Conservation (phyloP, 2,329 filamentous ascomycete genomes). For the Penicillium sp. region DNA sequence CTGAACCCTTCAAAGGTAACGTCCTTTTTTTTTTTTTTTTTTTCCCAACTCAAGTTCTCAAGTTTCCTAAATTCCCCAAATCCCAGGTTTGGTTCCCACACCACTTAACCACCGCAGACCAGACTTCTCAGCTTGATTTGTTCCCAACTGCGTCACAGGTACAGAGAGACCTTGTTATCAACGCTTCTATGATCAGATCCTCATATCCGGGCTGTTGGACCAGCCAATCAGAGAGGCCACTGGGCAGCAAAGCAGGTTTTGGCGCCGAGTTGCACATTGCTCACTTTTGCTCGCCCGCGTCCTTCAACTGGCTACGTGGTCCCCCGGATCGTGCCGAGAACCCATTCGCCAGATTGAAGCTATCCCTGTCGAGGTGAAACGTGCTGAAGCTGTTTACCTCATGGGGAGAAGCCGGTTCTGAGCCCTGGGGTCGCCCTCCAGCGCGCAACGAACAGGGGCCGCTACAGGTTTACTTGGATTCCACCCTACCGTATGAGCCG, state of each 20-base stretch:
- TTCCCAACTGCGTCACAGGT: neutral
- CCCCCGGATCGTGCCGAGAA: neutral
- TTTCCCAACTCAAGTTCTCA: neutral
- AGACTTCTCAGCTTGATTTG: neutral
- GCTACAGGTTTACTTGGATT: neutral
- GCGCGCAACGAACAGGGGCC: no score
- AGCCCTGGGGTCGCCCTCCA: neutral
- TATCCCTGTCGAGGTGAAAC: neutral
- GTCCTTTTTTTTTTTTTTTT: neutral
- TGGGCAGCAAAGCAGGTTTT: slow-evolving; percentile 24
- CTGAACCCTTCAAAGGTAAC: neutral
- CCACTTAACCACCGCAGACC: neutral
- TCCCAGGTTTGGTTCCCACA: neutral
- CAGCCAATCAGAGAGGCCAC: slow-evolving; percentile 19
- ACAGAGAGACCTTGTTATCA: neutral
- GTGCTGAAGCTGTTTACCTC: neutral
- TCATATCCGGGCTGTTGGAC: slow-evolving; percentile 15
- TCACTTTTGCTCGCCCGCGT: slow-evolving; percentile 1
- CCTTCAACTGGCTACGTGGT: neutral
- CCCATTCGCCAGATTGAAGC: neutral
- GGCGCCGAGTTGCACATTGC: slow-evolving; percentile 1
- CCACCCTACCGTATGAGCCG: neutral
- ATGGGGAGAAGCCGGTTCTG: neutral
- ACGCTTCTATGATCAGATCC: neutral
- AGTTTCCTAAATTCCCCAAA: neutral